phyloP scores from a whole-genome alignment of 1,139 yeast genomes.

The Saccharomyces pastorianus region DNA sequence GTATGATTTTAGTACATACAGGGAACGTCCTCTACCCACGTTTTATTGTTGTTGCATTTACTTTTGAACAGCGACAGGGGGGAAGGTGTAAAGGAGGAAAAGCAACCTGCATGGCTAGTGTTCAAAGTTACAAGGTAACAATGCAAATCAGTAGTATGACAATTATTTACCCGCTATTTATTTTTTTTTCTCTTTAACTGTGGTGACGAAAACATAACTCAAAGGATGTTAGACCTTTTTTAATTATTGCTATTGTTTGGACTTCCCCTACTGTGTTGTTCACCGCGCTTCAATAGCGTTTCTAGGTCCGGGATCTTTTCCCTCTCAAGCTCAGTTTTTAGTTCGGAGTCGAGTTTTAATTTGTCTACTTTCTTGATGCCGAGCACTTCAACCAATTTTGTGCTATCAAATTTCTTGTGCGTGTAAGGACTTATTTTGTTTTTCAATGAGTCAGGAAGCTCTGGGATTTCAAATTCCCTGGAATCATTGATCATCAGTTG shows the following conservation, averaged over 20 bases:
- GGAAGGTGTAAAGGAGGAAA: background rate
- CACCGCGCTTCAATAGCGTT: slow-evolving; percentile 16
- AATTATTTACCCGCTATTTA: background rate
- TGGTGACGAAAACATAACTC: background rate
- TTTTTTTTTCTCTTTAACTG: background rate
- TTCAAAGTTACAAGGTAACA: background rate
- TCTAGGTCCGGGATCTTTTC: slow-evolving; percentile 21
- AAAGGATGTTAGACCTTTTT: background rate
- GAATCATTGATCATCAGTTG: slow-evolving; percentile 13
- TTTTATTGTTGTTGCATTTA: background rate
- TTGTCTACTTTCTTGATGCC: slow-evolving; percentile 13
- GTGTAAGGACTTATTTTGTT: slow-evolving; percentile 15
- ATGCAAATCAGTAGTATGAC: background rate
- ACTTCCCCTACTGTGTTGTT: slow-evolving; percentile 2
- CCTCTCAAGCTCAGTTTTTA: slow-evolving; percentile 7
- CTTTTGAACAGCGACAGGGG: background rate
- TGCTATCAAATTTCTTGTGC: slow-evolving; percentile 4
- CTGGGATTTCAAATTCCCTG: slow-evolving; percentile 16
- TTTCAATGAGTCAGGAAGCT: slow-evolving; percentile 11
- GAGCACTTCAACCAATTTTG: slow-evolving; percentile 12
- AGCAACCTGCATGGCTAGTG: background rate
- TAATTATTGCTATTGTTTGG: background rate
- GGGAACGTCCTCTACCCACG: background rate
- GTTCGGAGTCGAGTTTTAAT: background rate
- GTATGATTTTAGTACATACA: background rate